phyloP scores from a whole-genome alignment of 441 rosid genomes.

The Syzygium syzygioides region DNA sequence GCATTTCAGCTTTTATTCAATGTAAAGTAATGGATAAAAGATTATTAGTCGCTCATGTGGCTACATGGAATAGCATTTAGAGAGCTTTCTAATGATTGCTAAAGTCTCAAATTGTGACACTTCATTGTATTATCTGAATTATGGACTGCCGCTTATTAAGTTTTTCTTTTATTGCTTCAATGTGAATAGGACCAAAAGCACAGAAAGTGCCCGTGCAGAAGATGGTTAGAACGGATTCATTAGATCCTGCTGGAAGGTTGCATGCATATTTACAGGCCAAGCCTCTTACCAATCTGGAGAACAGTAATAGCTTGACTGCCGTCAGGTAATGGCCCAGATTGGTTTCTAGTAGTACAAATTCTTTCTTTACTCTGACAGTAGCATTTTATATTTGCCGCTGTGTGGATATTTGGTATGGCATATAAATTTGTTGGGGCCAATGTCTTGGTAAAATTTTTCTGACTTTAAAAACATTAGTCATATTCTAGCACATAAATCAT shows the following conservation, averaged over 20 bases:
- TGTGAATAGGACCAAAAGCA: constrained; percentile 47
- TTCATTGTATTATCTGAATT: background rate
- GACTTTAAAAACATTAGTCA: background rate
- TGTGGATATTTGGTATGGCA: background rate
- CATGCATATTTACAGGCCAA: constrained; percentile 65
- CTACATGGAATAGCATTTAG: background rate
- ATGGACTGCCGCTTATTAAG: background rate
- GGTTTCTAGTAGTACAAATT: background rate
- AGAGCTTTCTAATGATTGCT: background rate
- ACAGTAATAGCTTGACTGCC: constrained; percentile 43
- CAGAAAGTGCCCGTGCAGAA: constrained; percentile 78
- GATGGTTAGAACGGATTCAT: constrained; percentile 87
- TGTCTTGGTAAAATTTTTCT: background rate
- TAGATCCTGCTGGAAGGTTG: constrained; percentile 90
- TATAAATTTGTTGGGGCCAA: background rate
- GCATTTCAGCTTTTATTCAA: background rate
- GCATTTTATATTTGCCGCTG: background rate
- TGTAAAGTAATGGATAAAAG: background rate
- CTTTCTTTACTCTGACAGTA: background rate
- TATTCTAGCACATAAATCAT: background rate
- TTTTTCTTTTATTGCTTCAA: constrained; percentile 13
- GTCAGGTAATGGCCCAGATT: constrained; percentile 45
- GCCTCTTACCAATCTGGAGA: constrained; percentile 33
- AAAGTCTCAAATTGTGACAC: background rate
- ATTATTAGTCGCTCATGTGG: background rate